Conservation (phyloP, 768 basidiomycete genomes). For the Leccinum subtestaceum region DNA sequence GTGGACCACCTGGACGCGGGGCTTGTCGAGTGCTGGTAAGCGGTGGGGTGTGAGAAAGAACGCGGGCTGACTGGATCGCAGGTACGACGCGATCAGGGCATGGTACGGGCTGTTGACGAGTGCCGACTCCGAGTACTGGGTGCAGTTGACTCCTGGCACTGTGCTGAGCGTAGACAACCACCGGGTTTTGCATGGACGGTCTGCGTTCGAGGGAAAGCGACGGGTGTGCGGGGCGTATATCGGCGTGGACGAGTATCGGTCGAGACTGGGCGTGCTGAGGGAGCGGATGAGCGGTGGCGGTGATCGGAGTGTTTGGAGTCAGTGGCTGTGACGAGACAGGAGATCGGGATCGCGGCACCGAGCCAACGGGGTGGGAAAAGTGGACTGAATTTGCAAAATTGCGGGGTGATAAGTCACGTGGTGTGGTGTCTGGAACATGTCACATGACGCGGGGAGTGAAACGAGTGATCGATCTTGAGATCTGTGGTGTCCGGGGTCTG, state of each 20-base stretch:
- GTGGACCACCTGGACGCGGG: slow-evolving; percentile 58
- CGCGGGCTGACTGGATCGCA: slow-evolving; percentile 21
- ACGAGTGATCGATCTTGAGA: slow-evolving; percentile 18
- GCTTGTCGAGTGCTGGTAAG: slow-evolving; percentile 72
- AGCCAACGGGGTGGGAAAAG: slow-evolving; percentile 13
- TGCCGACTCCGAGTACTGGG: slow-evolving; percentile 87
- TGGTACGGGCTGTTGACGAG: slow-evolving; percentile 79
- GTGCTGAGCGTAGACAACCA: slow-evolving; percentile 74
- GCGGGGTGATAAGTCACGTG: slow-evolving; percentile 21
- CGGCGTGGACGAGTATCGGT: slow-evolving; percentile 85
- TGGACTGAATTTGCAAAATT: slow-evolving; percentile 22
- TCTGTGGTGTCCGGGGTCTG: slow-evolving; percentile 18
- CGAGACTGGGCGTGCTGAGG: slow-evolving; percentile 64
- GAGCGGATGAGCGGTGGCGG: slow-evolving; percentile 46
- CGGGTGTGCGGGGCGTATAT: slow-evolving; percentile 97
- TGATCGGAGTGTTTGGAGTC: slow-evolving; percentile 58
- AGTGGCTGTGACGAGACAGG: slow-evolving; percentile 40
- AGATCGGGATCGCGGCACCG: slow-evolving; percentile 17
- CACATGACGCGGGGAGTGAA: slow-evolving; percentile 20
- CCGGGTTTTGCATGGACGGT: slow-evolving; percentile 92
- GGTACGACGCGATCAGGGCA: slow-evolving; percentile 75
- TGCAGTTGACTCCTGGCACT: slow-evolving; percentile 83
- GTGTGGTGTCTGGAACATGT: slow-evolving; percentile 12
- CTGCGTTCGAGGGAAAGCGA: slow-evolving; percentile 81
- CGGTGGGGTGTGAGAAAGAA: background rate